Percentiles rank a stretch among this genome's conserved stretches.
Evolutionary conservation across 352 stramenopile genomes (phyloP).

Genomic region (Phytophthora boehmeriae): DNA sequence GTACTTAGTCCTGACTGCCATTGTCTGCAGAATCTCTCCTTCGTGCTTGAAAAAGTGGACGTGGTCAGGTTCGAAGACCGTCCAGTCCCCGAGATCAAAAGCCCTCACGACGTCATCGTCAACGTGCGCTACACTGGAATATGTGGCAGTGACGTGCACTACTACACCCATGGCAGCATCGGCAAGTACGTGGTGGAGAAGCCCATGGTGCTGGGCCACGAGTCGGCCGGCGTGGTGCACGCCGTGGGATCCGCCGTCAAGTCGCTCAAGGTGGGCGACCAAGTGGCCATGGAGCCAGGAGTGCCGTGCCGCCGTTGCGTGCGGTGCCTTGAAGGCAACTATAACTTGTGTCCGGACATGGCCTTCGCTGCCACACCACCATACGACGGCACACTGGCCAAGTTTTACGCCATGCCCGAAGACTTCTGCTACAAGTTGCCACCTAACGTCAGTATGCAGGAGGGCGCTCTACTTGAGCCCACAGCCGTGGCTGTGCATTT

Average conservation of each 20-base stretch:
- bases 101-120: slow-evolving; percentile 32
- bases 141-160: slow-evolving; percentile 35
- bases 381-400: slow-evolving; percentile 31
- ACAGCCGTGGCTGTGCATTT: slow-evolving; percentile 36
- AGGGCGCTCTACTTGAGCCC: slow-evolving; percentile 31
- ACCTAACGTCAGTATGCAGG: slow-evolving; percentile 27
- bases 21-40: slow-evolving; percentile 28
- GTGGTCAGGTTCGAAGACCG: slow-evolving; percentile 32
- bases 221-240: slow-evolving; percentile 33
- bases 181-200: slow-evolving; percentile 34
- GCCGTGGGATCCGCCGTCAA: slow-evolving; percentile 28
- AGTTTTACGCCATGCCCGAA: slow-evolving; percentile 33
- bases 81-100: slow-evolving; percentile 24
- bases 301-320: slow-evolving; percentile 29
- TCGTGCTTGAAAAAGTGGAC: slow-evolving; percentile 34
- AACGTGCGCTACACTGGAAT: slow-evolving; percentile 37
- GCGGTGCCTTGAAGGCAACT: slow-evolving; percentile 24
- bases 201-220: slow-evolving; percentile 34
- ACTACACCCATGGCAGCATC: slow-evolving; percentile 39
- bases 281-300: slow-evolving; percentile 35
- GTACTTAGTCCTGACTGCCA: no score
- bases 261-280: slow-evolving; percentile 25
- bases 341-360: slow-evolving; percentile 35
- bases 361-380: slow-evolving; percentile 31
- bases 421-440: slow-evolving; percentile 38